Percentiles rank a stretch among this genome's conserved stretches.
Conservation (phyloP, 2,329 filamentous ascomycete genomes). For the Fusarium staphyleae region DNA sequence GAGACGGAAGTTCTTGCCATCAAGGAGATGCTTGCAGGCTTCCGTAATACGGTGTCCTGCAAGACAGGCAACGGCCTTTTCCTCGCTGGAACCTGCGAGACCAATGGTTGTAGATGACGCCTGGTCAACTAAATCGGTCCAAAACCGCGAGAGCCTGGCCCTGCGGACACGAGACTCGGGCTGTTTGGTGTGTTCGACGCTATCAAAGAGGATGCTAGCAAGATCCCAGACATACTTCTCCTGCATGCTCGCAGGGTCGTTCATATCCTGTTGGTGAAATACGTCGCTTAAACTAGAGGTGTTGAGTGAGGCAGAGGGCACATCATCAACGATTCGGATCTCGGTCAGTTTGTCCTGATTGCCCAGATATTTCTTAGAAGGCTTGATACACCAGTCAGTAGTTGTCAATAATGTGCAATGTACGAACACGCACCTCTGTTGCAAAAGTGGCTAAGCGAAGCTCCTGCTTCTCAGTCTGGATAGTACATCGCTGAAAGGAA, state of each 20-base stretch:
- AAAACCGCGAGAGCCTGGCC: constrained; percentile 71
- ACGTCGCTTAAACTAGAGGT: constrained; percentile 46
- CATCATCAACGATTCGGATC: constrained; percentile 60
- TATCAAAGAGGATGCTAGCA: constrained; percentile 85
- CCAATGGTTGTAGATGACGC: constrained; percentile 62
- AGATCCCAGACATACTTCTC: constrained; percentile 86
- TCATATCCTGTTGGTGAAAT: constrained; percentile 52
- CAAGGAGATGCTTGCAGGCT: constrained; percentile 80
- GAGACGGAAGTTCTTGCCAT: constrained; percentile 81
- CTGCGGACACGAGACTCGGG: constrained; percentile 56
- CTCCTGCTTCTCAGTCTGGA: constrained; percentile 70
- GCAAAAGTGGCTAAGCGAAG: constrained; percentile 70
- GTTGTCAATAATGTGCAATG: not conserved
- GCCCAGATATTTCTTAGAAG: constrained; percentile 61
- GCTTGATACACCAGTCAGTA: constrained; percentile 49
- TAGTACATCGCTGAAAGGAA: constrained; percentile 50
- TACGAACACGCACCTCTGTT: constrained; percentile 53
- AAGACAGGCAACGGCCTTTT: constrained; percentile 82
- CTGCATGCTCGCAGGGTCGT: constrained; percentile 58
- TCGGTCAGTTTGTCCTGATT: constrained; percentile 64
- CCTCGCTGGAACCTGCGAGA: constrained; percentile 71
- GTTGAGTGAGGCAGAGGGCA: constrained; percentile 65
- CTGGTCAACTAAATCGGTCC: constrained; percentile 70
- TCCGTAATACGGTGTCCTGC: constrained; percentile 81
- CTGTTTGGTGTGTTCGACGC: constrained; percentile 56